A percentile compares a stretch with the other conserved stretches of the same genome.
Evolutionary conservation across 192 early-diverging fungal genomes (phyloP).

Genomic region (Coemansia umbellata): DNA sequence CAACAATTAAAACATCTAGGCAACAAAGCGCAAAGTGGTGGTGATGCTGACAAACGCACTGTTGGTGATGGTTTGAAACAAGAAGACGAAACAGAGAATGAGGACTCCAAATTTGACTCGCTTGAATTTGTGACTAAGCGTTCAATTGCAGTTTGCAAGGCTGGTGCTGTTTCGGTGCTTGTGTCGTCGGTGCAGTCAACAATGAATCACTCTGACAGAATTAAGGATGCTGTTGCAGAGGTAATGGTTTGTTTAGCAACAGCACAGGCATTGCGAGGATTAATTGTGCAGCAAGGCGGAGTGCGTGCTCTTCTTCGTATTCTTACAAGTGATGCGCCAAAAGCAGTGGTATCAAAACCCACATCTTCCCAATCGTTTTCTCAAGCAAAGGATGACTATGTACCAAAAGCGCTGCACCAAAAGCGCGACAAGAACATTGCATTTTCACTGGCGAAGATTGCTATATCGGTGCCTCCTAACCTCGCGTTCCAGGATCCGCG

Average conservation of each 20-base stretch:
- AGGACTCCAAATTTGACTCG: slow-evolving; percentile 11
- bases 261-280: slow-evolving; percentile 63
- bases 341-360: slow-evolving; percentile 6
- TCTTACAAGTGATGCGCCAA: slow-evolving; percentile 23
- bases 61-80: slow-evolving; percentile 5
- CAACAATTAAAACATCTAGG: slow-evolving; percentile 70
- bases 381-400: slow-evolving; percentile 4
- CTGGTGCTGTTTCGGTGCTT: slow-evolving; percentile 41
- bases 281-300: slow-evolving; percentile 79
- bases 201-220: slow-evolving; percentile 52
- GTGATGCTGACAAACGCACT: background rate
- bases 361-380: too few relatives aligned
- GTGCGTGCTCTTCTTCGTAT: slow-evolving; percentile 57
- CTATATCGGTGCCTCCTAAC: slow-evolving; percentile 84
- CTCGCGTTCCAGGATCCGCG: slow-evolving; percentile 75
- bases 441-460: slow-evolving; percentile 89
- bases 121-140: slow-evolving; percentile 46
- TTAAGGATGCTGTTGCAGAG: slow-evolving; percentile 63
- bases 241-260: slow-evolving; percentile 69
- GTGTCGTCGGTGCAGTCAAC: slow-evolving; percentile 45
- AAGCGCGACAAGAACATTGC: slow-evolving; percentile 52
- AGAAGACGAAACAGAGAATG: slow-evolving; percentile 8
- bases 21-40: slow-evolving; percentile 32
- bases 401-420: slow-evolving; percentile 37
- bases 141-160: slow-evolving; percentile 51